Percentiles rank a stretch among this genome's conserved stretches.
Evolutionary conservation across 2,329 filamentous ascomycete genomes (phyloP).

Genomic region (Aspergillus vadensis): DNA sequence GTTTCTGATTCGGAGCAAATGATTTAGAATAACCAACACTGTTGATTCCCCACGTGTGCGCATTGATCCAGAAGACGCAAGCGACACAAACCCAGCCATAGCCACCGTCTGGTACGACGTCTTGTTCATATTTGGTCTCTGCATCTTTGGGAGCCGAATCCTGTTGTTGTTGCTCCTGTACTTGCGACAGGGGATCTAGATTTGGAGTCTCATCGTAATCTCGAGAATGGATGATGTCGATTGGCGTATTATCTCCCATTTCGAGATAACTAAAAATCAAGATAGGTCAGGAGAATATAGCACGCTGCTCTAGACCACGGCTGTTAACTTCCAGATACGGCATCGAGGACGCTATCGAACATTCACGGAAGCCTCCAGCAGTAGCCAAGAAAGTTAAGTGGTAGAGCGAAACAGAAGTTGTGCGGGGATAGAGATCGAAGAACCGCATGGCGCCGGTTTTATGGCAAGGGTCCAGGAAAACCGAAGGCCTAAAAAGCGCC

Average conservation of each 20-base stretch:
- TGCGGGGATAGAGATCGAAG: neutral
- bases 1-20: neutral
- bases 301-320: neutral
- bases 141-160: constrained; percentile 16
- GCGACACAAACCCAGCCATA: constrained; percentile 65
- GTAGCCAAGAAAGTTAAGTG: neutral
- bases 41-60: constrained; percentile 76
- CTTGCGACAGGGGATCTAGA: neutral
- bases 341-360: neutral
- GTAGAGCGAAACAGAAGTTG: neutral
- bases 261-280: neutral
- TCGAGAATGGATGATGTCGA: constrained; percentile 33
- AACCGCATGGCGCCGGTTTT: neutral
- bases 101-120: constrained; percentile 55
- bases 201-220: constrained; percentile 14
- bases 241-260: constrained; percentile 37
- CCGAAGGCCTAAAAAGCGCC: neutral
- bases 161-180: constrained; percentile 10
- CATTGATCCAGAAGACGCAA: constrained; percentile 61
- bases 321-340: neutral
- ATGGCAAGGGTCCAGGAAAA: neutral
- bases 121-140: constrained; percentile 36
- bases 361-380: neutral
- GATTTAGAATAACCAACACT: constrained; percentile 47
- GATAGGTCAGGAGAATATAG: neutral